A percentile compares a stretch with the other conserved stretches of the same genome.
These are phyloP conservation scores for Plasmodium vinckei DNA, from an alignment of 169 alveolate species.

Conservation along the genomic window DNA sequence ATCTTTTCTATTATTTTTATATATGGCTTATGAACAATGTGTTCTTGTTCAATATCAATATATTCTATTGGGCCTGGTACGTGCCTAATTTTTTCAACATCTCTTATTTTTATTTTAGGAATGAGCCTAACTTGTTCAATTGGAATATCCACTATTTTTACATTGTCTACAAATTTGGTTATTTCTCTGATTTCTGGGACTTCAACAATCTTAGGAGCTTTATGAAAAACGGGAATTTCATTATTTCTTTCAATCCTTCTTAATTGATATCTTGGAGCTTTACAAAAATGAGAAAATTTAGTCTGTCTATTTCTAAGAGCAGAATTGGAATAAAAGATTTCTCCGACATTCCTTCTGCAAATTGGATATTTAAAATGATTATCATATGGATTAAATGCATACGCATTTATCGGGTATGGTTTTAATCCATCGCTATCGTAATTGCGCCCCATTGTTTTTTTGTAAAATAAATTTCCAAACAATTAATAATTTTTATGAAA, in stretches of 20 bases:
- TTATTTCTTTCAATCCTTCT: conserved; percentile 23
- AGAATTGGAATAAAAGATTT: conserved; percentile 24
- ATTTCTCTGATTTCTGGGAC: conserved; percentile 80
- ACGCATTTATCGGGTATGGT: conserved; percentile 22
- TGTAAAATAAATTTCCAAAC: not conserved
- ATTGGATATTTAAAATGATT: conserved; percentile 22
- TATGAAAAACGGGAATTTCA: conserved; percentile 64
- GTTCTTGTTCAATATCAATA: conserved; percentile 76
- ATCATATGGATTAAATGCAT: conserved; percentile 49
- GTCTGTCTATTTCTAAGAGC: conserved; percentile 11
- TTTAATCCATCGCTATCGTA: conserved; percentile 14
- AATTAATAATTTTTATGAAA: conserved; percentile 13
- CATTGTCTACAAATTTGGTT: conserved; percentile 53
- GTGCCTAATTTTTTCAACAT: conserved; percentile 78
- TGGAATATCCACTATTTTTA: conserved; percentile 78
- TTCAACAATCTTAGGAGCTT: conserved; percentile 76
- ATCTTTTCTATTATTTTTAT: conserved; percentile 75
- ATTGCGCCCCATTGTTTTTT: conserved; percentile 17
- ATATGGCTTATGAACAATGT: conserved; percentile 69
- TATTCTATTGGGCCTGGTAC: conserved; percentile 82
- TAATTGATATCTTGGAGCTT: conserved; percentile 38
- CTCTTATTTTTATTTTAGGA: conserved; percentile 78
- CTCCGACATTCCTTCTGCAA: conserved; percentile 13
- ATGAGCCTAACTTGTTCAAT: conserved; percentile 78
- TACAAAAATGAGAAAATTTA: conserved; percentile 14